Evolutionary conservation across 805 yeast genomes (phyloP), one percentile per base, ranked within the genome.

Genomic region (Wickerhamiella kurtzmanii): DNA sequence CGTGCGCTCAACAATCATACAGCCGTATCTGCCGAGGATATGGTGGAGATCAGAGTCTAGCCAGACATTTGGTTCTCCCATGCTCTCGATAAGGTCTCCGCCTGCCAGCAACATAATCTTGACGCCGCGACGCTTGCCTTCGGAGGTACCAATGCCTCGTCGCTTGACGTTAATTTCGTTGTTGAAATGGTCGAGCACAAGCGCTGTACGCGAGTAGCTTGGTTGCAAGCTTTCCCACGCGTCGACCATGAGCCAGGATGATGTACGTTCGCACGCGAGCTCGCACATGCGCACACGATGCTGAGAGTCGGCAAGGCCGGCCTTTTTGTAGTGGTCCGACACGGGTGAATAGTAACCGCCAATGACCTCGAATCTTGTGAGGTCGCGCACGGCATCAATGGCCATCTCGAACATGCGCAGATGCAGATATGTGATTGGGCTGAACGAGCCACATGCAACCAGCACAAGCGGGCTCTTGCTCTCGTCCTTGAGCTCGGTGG

Each of bases 1-100:
- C 0, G 98, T 89, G 56, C 98, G 74, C 69, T 92, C 98, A 19
- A 92, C 96, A 44, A 92, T 92, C 52, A 92, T 69, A 67, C 98
- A 92, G 2, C 98, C 98, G 64, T 92, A 92, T 51, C 83, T 80
- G 22, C 98, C 98, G 55, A 92, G 71, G 42, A 92, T 92, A 62
- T 92, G 98, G 58, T 87, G 94, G 57, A 92, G 71, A 64, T 92
- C 98, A 48, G 75, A 81, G 62, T 89, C 97, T 1, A 95, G 95
- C 98, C 98, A 92, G 36, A 92, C 98, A 58, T 89, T 92, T 19
- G 98, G 97, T 65, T 92, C 98, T n/a, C 98, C 98, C 97, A 92
- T 92, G 40, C 94, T 80, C 64, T 92, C 98, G 46, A 92, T 92
- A 56, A 92, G 73, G 65, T 92, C 98, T 39, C 98, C 98, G 44